Conservation (phyloP, 805 yeast genomes). For the Teunomyces kruisii region DNA sequence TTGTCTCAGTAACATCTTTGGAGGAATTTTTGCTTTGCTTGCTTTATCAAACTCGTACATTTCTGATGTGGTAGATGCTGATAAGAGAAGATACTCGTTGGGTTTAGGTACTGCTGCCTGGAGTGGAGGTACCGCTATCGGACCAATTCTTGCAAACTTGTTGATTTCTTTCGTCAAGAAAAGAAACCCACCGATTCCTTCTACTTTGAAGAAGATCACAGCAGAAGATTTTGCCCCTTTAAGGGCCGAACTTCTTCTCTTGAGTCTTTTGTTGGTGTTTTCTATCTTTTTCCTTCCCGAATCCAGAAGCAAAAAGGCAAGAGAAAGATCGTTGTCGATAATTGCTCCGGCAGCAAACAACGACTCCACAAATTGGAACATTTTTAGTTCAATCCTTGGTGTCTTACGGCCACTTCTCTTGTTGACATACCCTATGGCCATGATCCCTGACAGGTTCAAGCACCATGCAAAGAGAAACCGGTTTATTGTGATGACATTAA, state of each 20-base stretch:
- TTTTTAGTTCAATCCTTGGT: constrained; percentile 7
- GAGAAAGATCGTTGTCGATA: constrained; percentile 15
- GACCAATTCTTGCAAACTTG: constrained; percentile 8
- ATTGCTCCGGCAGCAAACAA: not conserved
- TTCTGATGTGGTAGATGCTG: constrained; percentile 9
- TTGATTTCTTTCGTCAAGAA: not conserved
- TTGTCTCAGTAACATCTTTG: constrained; percentile 3
- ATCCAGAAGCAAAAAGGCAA: constrained; percentile 16
- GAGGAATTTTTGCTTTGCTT: constrained; percentile 5
- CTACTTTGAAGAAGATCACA: not conserved
- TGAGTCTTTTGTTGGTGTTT: constrained; percentile 9
- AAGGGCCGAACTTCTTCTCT: constrained; percentile 1
- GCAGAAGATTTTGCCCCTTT: constrained; percentile 1
- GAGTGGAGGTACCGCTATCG: constrained; percentile 7
- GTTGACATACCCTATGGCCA: constrained; percentile 16
- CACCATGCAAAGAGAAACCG: not conserved
- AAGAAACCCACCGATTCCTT: not conserved
- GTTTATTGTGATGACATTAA: not conserved
- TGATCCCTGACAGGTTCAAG: not conserved
- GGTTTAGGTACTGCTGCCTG: constrained; percentile 8
- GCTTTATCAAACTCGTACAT: constrained; percentile 10
- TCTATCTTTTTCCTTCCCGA: constrained; percentile 17
- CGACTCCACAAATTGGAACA: not conserved
- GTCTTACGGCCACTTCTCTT: constrained; percentile 18
- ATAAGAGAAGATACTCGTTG: constrained; percentile 6